phyloP scores from a whole-genome alignment of 768 basidiomycete genomes.

The Boletus fagicola region DNA sequence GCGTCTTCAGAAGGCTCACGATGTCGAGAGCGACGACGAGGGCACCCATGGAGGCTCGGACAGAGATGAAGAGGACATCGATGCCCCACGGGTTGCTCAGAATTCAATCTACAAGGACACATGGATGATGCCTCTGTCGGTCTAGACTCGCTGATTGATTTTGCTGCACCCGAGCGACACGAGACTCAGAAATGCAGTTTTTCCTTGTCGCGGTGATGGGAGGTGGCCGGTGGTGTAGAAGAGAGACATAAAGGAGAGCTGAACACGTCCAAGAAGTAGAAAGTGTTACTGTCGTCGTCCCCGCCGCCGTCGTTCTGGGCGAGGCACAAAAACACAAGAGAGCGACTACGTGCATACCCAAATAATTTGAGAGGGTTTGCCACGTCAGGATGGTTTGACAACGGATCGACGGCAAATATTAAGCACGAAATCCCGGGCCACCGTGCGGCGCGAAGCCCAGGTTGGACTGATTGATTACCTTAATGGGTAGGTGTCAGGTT shows the following conservation, averaged over 20 bases:
- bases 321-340: neutral
- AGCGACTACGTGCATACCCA: no score
- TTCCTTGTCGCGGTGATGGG: slow-evolving; percentile 59
- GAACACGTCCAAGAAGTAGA: slow-evolving; percentile 12
- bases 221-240: slow-evolving; percentile 59
- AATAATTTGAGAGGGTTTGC: no score
- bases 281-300: slow-evolving; percentile 3
- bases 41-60: slow-evolving; percentile 35
- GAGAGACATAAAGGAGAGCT: slow-evolving; percentile 40
- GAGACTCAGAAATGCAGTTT: slow-evolving; percentile 38
- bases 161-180: slow-evolving; percentile 31
- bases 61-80: slow-evolving; percentile 21
- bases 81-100: slow-evolving; percentile 58
- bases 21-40: slow-evolving; percentile 27
- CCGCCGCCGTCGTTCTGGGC: slow-evolving; percentile 23
- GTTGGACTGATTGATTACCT: no score
- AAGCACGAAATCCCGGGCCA: no score
- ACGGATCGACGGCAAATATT: no score
- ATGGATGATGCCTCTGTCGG: slow-evolving; percentile 5
- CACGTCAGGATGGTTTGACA: no score
- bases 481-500: no score
- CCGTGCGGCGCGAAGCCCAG: no score
- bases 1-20: neutral
- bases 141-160: slow-evolving; percentile 3
- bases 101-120: no score